Base-by-base conservation (phyloP, 345 rosid species). In the Brassica rapa region DNA sequence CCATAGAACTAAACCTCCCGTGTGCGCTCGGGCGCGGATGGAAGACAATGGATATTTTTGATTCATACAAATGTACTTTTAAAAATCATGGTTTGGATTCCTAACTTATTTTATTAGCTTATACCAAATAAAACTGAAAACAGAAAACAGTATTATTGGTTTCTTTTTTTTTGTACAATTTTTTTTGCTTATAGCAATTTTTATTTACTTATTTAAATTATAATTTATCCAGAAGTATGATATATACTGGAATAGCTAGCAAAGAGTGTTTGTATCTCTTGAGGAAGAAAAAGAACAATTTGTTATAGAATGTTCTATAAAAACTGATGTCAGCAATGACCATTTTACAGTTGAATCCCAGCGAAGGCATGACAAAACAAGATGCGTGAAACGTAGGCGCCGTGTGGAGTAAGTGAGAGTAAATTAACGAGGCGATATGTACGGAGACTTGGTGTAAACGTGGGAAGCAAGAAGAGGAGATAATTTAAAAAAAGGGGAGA, bases 391-490 rank as follows among this genome's bases (percentile, higher is more conserved):
- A 16, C 9, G 32, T 19, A 73, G 70, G 70, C 77, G 69, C 8
- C 70, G 77, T 71, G 41, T 37, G 74, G 53, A 29, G 65, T 57
- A 14, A 46, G 32, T 10, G 5, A 24, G 23, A 71, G 75, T 60
- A 62, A 29, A 57, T 0, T 32, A 32, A 66, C n/a, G 19, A 73
- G 14, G 62, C 1, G 78, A 66, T 67, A 59, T 72, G 82, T 73
- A 78, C 77, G 68, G 77, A 72, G 59, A 9, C 9, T 57, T 49
- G 78, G 73, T 78, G 57, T 64, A 66, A 46, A 79, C 78, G 74
- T 79, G 78, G 78, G 82, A 73, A 67, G 82, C 82, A 73, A 79
- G 78, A 60, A 67, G 77, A 73, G 35, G 56, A 60, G 56, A 29
- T 49, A 55, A 29, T 1, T 4, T 0, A 37, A 12, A 15, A 1